Evolutionary conservation across 805 yeast species (phyloP), one percentile per base, ranked within the genome.

Genomic region (Yamadazyma endophytica): DNA sequence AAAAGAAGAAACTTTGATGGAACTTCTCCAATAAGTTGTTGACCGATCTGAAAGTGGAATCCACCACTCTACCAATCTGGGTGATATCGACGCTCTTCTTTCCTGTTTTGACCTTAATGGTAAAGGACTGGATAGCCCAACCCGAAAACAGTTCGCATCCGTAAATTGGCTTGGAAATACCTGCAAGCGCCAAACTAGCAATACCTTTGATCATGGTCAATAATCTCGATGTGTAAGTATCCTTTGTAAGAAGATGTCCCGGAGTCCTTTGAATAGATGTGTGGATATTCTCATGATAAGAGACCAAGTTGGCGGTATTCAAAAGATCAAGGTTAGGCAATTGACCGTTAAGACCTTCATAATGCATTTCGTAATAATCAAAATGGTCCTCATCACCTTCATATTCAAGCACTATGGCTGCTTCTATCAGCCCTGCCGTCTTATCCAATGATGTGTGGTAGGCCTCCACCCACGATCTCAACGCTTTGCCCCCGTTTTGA

Each of bases 1-100:
- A 92, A 52, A 89, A 92, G 67, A 92, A 92, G 50, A 88, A 92
- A 1, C 96, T 86, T 58, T 92, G 99, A 58, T 92, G 99, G 58
- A 90, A 90, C 54, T 90, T 94, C 55, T 92, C 99, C 22, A 90
- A 65, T 44, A 92, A 68, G 53, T 92, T 92, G 61, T 92, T 92
- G 21, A 92, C 83, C 0, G 96, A 79, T 39, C 98, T 73, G 51
- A 89, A 79, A 6, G 82, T 65, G 2, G 94, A 86, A 58, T 92
- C 99, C 13, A 87, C 74, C 3, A 90, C 71, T 52, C 97, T 75
- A 4, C 97, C 98, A 54, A 83, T 81, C 16, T 92, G 87, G 1
- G 97, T 90, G 35, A 90, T 79, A 58, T 92, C 97, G 33, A 67
- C 68, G 0, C 68, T 65, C 1, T 85, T 85, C 1, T 47, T 46